These are phyloP conservation scores for Solanum medicagineum DNA, from an alignment of 257 asterid species.

Conservation along the genomic window DNA sequence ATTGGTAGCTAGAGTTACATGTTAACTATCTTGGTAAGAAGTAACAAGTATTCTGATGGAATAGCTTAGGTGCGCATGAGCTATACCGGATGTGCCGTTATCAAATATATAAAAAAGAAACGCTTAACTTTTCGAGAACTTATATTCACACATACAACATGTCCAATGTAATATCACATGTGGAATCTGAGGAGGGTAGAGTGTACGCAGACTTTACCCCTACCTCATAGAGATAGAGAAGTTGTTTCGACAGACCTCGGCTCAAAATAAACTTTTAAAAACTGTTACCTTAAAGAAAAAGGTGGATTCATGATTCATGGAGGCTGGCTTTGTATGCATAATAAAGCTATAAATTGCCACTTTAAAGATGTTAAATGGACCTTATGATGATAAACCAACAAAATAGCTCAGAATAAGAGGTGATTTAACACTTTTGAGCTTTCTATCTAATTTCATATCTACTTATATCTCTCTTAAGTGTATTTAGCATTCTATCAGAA, in stretches of 20 bases:
- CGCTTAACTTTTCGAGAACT: not conserved
- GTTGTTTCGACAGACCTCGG: not conserved
- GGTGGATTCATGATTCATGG: slow-evolving; percentile 25
- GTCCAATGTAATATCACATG: not conserved
- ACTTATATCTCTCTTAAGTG: not conserved
- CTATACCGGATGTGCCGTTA: not conserved
- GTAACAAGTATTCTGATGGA: not conserved
- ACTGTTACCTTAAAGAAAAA: not conserved
- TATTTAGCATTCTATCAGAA: not conserved
- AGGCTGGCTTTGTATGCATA: not conserved
- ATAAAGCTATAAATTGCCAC: slow-evolving; percentile 7
- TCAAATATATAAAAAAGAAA: not conserved
- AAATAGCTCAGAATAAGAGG: not conserved
- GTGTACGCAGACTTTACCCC: not conserved
- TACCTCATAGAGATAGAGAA: not conserved
- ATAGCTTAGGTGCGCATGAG: not conserved
- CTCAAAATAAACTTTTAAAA: slow-evolving; percentile 6
- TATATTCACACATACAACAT: slow-evolving; percentile 13
- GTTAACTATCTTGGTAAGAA: not conserved
- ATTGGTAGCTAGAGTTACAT: not conserved
- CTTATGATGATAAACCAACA: slow-evolving; percentile 14
- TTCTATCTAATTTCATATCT: not conserved
- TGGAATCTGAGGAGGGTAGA: not conserved
- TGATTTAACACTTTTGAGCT: not conserved
- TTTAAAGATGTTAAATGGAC: slow-evolving; percentile 45